Percentiles rank a stretch among this genome's conserved stretches.
phyloP scores from a whole-genome alignment of 371 early-diverging fungal species.

The Actinomortierella ambigua region DNA sequence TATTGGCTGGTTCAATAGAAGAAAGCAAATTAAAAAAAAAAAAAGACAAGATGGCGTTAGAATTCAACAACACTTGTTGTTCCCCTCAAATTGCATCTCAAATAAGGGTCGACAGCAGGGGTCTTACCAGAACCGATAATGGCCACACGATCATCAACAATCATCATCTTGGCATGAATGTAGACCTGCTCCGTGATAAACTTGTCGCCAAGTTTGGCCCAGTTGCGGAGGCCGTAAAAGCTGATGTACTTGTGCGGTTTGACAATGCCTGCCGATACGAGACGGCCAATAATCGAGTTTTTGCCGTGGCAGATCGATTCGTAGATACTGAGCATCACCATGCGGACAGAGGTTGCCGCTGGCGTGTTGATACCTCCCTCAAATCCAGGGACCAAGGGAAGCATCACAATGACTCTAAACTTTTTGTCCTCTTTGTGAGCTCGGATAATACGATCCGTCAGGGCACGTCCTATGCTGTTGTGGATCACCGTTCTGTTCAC shows the following conservation, averaged over 20 bases:
- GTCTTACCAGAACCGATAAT: constrained; percentile 80
- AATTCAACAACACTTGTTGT: too few species aligned
- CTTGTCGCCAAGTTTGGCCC: constrained; percentile 50
- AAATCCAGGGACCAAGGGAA: constrained; percentile 94
- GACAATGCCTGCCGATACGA: constrained; percentile 67
- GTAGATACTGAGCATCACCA: constrained; percentile 87
- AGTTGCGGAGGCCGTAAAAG: constrained; percentile 80
- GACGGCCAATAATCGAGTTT: constrained; percentile 69
- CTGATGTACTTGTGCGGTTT: constrained; percentile 76
- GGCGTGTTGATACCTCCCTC: constrained; percentile 80
- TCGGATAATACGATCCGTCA: constrained; percentile 82
- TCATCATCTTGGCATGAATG: constrained; percentile 92
- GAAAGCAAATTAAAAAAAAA: background rate
- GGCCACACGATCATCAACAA: constrained; percentile 86
- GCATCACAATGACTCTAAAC: constrained; percentile 84
- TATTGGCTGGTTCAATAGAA: constrained; percentile 63
- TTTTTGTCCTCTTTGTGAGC: constrained; percentile 72
- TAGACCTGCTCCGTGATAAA: constrained; percentile 87
- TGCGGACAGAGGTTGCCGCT: constrained; percentile 78
- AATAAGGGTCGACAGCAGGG: background rate
- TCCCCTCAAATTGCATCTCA: background rate
- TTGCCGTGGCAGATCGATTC: constrained; percentile 83
- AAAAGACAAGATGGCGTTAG: background rate
- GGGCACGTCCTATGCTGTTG: constrained; percentile 70
- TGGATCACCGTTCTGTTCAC: constrained; percentile 66